Evolutionary conservation across 345 rosid genomes (phyloP).

Genomic region (Raphanus sativus): DNA sequence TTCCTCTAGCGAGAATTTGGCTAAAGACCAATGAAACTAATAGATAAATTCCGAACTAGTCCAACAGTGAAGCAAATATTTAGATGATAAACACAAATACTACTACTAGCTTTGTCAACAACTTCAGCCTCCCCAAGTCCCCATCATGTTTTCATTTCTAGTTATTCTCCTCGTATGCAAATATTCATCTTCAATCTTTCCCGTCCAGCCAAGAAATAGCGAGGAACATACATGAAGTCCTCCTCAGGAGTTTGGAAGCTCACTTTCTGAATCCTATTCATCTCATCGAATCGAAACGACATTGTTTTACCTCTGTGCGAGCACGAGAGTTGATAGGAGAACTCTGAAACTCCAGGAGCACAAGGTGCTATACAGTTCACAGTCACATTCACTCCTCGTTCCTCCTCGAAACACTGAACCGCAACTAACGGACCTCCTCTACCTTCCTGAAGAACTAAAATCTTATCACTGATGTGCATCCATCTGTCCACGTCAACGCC

Average conservation of each 20-base stretch:
- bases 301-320: background rate
- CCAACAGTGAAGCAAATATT: background rate
- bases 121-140: background rate
- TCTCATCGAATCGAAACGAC: background rate
- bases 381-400: slow-evolving; percentile 27
- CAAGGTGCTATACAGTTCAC: slow-evolving; percentile 14
- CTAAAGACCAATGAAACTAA: no score
- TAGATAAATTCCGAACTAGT: no score
- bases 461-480: no score
- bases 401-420: slow-evolving; percentile 31
- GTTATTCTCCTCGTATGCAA: background rate
- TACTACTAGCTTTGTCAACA: background rate
- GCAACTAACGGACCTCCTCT: slow-evolving; percentile 1
- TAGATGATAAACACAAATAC: no score
- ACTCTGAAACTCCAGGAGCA: background rate
- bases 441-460: background rate
- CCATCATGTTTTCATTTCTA: no score
- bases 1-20: no score
- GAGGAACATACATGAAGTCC: background rate
- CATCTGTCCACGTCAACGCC: background rate
- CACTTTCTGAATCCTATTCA: background rate
- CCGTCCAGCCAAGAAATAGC: background rate
- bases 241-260: background rate
- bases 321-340: background rate
- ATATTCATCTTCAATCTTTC: background rate